phyloP scores from a whole-genome alignment of 768 basidiomycete genomes.

The Tricholoma saponaceum region DNA sequence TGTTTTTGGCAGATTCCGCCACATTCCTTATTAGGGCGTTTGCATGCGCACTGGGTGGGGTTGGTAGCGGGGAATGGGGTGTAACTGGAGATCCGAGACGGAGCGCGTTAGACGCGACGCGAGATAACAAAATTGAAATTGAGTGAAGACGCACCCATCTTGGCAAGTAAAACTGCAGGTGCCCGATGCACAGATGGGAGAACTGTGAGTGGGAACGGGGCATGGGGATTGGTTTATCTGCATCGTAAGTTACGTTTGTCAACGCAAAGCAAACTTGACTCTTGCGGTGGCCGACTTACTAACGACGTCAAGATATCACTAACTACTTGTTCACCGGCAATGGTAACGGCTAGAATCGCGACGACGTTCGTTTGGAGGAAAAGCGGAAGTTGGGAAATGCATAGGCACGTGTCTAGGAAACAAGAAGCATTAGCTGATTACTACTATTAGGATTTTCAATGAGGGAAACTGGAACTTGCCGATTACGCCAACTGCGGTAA shows the following conservation, averaged over 20 bases:
- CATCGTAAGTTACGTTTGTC: background rate
- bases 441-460: background rate
- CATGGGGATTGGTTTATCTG: background rate
- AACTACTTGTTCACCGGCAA: background rate
- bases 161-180: background rate
- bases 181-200: background rate
- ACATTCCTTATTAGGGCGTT: background rate
- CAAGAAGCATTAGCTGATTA: background rate
- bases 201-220: background rate
- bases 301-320: background rate
- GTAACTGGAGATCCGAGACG: background rate
- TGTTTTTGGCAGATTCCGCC: background rate
- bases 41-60: background rate
- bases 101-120: background rate
- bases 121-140: background rate
- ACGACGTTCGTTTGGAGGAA: background rate
- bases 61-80: background rate
- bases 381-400: background rate
- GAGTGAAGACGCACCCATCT: background rate
- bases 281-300: background rate
- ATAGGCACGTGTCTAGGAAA: background rate
- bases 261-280: background rate
- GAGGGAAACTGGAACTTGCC: background rate
- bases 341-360: background rate
- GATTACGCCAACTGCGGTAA: background rate